These are phyloP conservation scores for Taiwanofungus camphoratus DNA, from an alignment of 1,284 basidiomycete species.

Conservation along the genomic window DNA sequence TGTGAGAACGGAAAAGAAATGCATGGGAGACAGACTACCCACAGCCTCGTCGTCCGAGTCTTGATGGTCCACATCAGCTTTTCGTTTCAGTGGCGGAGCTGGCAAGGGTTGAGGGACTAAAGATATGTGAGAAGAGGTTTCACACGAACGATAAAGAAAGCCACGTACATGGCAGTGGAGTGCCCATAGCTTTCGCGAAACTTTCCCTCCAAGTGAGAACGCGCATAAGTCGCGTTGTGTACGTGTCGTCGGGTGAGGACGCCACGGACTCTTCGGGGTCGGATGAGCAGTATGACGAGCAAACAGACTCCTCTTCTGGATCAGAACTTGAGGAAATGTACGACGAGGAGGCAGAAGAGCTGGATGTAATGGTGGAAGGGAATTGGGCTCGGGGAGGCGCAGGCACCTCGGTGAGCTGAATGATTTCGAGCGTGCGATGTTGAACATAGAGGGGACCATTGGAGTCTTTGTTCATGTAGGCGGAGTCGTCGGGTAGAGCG, in stretches of 20 bases:
- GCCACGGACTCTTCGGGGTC: conserved; percentile 29
- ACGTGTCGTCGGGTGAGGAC: conserved; percentile 43
- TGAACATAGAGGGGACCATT: conserved; percentile 44
- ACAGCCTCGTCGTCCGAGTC: conserved; percentile 43
- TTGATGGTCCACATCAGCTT: conserved; percentile 33
- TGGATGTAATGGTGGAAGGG: conserved; percentile 21
- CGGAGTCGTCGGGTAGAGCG: conserved; percentile 26
- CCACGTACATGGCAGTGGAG: conserved; percentile 18
- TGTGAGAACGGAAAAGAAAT: conserved; percentile 10
- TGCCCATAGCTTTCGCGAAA: conserved; percentile 26
- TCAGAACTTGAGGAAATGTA: conserved; percentile 33
- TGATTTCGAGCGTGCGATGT: conserved; percentile 56
- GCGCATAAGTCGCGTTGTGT: conserved; percentile 42
- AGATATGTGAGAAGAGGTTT: no score
- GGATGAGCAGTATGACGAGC: conserved; percentile 67
- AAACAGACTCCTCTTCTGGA: conserved; percentile 39
- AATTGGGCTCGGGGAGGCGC: conserved; percentile 45
- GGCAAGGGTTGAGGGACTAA: conserved; percentile 17
- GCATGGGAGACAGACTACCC: conserved; percentile 23
- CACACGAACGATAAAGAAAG: conserved; percentile 4
- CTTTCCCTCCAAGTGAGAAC: conserved; percentile 59
- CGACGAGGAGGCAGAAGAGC: conserved; percentile 34
- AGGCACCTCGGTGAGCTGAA: conserved; percentile 65
- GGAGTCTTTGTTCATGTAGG: conserved; percentile 29
- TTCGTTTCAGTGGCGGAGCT: conserved; percentile 36